Percentiles rank a stretch among this genome's conserved stretches.
Evolutionary conservation across 2,329 filamentous ascomycete genomes (phyloP).

Genomic region (Fusarium caatingaense): DNA sequence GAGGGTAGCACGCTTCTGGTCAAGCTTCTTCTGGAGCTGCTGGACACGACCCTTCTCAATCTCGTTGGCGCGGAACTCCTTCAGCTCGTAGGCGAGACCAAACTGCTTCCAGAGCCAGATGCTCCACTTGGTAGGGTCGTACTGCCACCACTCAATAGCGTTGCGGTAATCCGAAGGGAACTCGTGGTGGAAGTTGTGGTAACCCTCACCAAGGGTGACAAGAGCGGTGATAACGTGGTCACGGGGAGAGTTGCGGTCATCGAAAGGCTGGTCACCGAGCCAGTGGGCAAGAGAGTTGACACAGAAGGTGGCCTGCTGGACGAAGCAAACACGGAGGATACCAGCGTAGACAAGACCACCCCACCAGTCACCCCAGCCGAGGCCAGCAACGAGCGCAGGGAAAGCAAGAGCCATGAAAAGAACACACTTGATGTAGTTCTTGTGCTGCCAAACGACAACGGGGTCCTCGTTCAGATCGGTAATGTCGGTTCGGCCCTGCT

Average conservation of each 20-base stretch:
- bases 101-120: conserved; percentile 88
- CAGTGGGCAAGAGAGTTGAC: conserved; percentile 92
- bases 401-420: conserved; percentile 81
- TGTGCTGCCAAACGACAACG: conserved; percentile 89
- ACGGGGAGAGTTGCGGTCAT: conserved; percentile 90
- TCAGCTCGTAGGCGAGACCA: conserved; percentile 86
- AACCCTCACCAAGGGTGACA: conserved; percentile 87
- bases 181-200: conserved; percentile 97
- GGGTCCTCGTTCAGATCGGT: conserved; percentile 88
- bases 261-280: conserved; percentile 92
- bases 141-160: conserved; percentile 90
- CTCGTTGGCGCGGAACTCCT: conserved; percentile 91
- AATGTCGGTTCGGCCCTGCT: conserved; percentile 88
- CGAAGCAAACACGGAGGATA: conserved; percentile 88
- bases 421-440: conserved; percentile 84
- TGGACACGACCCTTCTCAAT: conserved; percentile 92
- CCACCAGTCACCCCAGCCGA: conserved; percentile 83
- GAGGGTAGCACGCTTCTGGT: conserved; percentile 83
- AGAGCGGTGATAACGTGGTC: conserved; percentile 89
- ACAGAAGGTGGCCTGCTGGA: conserved; percentile 93
- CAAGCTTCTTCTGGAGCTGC: conserved; percentile 92
- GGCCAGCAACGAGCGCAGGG: conserved; percentile 79
- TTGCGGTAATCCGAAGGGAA: conserved; percentile 95
- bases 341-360: conserved; percentile 88
- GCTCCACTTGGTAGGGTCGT: conserved; percentile 91